Evolutionary conservation across 2,329 filamentous ascomycete species (phyloP).

Genomic region (Niveomyces coronatus): DNA sequence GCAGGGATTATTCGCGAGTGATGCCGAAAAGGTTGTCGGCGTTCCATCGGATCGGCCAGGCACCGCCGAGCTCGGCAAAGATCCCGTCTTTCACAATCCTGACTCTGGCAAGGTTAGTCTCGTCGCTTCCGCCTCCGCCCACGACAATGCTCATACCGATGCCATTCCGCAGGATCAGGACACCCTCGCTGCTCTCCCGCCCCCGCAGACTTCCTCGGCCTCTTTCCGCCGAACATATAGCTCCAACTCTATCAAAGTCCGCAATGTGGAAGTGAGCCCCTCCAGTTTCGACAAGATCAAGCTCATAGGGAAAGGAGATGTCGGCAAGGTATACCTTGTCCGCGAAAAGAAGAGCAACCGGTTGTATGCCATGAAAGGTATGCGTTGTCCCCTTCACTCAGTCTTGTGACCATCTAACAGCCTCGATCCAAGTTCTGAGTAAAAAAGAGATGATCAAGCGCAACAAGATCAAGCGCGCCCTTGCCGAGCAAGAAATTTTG

Average conservation of each 20-base stretch:
- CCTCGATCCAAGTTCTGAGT: slow-evolving; percentile 61
- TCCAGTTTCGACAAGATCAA: slow-evolving; percentile 99
- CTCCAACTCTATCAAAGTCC: slow-evolving; percentile 97
- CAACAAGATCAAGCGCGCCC: slow-evolving; percentile 97
- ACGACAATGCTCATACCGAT: slow-evolving; percentile 24
- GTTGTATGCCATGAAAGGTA: slow-evolving; percentile 98
- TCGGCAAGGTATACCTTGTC: slow-evolving; percentile 96
- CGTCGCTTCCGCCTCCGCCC: slow-evolving; percentile 22
- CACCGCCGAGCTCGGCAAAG: slow-evolving; percentile 79
- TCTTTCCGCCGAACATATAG: slow-evolving; percentile 93
- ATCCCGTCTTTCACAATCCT: slow-evolving; percentile 50
- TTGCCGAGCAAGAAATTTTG: slow-evolving; percentile 95
- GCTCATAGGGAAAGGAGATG: slow-evolving; percentile 95
- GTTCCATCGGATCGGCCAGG: slow-evolving; percentile 58
- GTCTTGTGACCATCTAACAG: neutral
- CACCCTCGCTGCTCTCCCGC: slow-evolving; percentile 51
- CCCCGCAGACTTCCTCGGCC: slow-evolving; percentile 50
- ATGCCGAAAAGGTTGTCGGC: slow-evolving; percentile 18
- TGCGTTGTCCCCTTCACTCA: slow-evolving; percentile 16
- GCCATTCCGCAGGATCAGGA: slow-evolving; percentile 36
- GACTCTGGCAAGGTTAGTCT: slow-evolving; percentile 32
- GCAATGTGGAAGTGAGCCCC: slow-evolving; percentile 91
- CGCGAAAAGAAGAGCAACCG: slow-evolving; percentile 94
- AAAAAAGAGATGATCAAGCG: slow-evolving; percentile 99
- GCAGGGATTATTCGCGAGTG: slow-evolving; percentile 71